Percentiles rank a stretch among this genome's conserved stretches.
Evolutionary conservation across 257 asterid genomes (phyloP).

Genomic region (Buddleja alternifolia): DNA sequence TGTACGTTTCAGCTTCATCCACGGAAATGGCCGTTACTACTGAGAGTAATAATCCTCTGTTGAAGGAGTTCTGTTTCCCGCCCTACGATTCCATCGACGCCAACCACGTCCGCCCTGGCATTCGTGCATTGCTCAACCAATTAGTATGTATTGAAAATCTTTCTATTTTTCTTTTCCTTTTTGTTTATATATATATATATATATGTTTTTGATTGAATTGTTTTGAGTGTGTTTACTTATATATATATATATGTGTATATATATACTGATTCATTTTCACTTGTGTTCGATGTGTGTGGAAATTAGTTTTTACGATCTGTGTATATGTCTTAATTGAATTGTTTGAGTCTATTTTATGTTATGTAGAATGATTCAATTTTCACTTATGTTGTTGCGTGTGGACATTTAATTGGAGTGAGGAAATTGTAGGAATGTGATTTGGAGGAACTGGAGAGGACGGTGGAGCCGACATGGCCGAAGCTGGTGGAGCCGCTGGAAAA

Average conservation of each 20-base stretch:
- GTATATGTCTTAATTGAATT: too few species aligned
- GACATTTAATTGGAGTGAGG: constrained; percentile 23
- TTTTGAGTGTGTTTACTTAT: not conserved
- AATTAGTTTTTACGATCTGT: too few species aligned
- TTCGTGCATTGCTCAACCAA: constrained; percentile 74
- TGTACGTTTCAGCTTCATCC: constrained; percentile 39
- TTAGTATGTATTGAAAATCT: constrained; percentile 43
- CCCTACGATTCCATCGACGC: constrained; percentile 81
- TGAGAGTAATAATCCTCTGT: constrained; percentile 69
- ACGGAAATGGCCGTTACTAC: constrained; percentile 35
- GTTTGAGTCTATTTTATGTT: too few species aligned
- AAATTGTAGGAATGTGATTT: constrained; percentile 68
- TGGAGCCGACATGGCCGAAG: constrained; percentile 94
- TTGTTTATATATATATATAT: too few species aligned
- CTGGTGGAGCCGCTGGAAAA: constrained; percentile 97
- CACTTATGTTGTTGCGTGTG: constrained; percentile 10
- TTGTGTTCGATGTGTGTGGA: too few species aligned
- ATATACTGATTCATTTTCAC: constrained; percentile 11
- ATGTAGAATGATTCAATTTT: constrained; percentile 25
- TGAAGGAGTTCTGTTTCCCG: constrained; percentile 82
- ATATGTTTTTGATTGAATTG: not conserved
- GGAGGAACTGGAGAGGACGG: constrained; percentile 81
- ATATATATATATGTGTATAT: not conserved
- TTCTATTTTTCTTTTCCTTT: too few species aligned
- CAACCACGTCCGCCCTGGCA: constrained; percentile 87